phyloP scores from a whole-genome alignment of 2,329 filamentous ascomycete species.

The Aspergillus udagawae region DNA sequence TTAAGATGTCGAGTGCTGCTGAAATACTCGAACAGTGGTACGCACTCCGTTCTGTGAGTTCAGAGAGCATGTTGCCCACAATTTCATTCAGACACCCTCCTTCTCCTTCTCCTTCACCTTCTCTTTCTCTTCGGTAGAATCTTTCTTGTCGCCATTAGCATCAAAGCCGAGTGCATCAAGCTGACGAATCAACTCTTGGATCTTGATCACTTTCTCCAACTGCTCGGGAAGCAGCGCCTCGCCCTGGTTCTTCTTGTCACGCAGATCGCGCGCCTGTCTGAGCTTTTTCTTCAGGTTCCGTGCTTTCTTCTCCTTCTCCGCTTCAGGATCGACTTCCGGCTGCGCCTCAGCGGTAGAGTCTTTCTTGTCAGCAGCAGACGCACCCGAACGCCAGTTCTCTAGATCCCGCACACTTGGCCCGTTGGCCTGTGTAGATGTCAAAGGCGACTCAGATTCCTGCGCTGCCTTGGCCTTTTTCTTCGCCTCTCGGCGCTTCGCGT shows the following conservation, averaged over 20 bases:
- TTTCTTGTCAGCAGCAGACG: constrained; percentile 19
- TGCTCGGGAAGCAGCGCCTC: constrained; percentile 85
- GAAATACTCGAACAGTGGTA: background rate
- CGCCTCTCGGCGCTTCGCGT: constrained; percentile 72
- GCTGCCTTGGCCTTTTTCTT: constrained; percentile 60
- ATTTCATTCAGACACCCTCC: background rate
- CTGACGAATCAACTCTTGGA: constrained; percentile 87
- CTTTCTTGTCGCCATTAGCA: constrained; percentile 64
- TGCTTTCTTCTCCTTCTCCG: constrained; percentile 86
- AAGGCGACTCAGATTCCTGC: constrained; percentile 46
- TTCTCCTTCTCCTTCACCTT: constrained; percentile 11
- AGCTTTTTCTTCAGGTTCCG: constrained; percentile 91
- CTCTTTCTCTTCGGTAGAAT: constrained; percentile 13
- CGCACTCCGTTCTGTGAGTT: background rate
- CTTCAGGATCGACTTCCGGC: constrained; percentile 59
- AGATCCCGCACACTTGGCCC: constrained; percentile 21
- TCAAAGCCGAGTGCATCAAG: constrained; percentile 82
- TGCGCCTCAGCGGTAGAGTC: constrained; percentile 24
- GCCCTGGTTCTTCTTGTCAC: constrained; percentile 85
- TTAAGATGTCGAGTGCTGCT: background rate
- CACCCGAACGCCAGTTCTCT: constrained; percentile 30
- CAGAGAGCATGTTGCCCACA: background rate
- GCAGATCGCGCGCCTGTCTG: constrained; percentile 84
- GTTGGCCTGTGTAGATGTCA: constrained; percentile 13
- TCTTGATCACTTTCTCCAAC: constrained; percentile 95